These are phyloP conservation scores for Lyophyllum shimeji DNA, from an alignment of 768 basidiomycete genomes.

Conservation along the genomic window DNA sequence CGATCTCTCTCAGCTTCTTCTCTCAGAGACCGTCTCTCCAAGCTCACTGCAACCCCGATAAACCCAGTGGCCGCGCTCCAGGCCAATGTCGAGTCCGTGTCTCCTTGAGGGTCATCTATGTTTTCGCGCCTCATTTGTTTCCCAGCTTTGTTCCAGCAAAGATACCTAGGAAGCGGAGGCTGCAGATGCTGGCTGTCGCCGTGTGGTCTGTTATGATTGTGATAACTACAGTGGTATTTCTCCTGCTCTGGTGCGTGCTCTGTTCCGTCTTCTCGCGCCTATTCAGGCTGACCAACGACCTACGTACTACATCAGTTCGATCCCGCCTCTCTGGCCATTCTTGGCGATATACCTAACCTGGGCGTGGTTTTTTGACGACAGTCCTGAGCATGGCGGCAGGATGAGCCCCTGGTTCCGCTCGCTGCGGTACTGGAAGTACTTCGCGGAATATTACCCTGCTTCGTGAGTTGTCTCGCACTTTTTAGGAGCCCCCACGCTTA, in stretches of 20 bases:
- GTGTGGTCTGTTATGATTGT: slow-evolving; percentile 84
- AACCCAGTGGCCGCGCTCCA: slow-evolving; percentile 65
- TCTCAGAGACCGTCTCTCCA: slow-evolving; percentile 62
- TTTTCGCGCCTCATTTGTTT: not conserved
- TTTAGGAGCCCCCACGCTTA: slow-evolving; percentile 5
- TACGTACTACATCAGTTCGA: slow-evolving; percentile 53
- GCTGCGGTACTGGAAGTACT: slow-evolving; percentile 78
- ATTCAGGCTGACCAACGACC: not conserved
- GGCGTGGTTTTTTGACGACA: slow-evolving; percentile 72
- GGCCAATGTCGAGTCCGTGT: slow-evolving; percentile 71
- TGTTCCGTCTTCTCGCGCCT: not conserved
- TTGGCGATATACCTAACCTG: slow-evolving; percentile 77
- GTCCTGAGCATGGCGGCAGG: slow-evolving; percentile 72
- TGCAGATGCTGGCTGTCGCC: slow-evolving; percentile 90
- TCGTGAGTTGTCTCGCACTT: slow-evolving; percentile 61
- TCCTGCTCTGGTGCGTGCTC: slow-evolving; percentile 74
- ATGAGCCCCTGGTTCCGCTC: slow-evolving; percentile 75
- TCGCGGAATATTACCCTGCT: slow-evolving; percentile 89
- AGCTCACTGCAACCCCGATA: slow-evolving; percentile 56
- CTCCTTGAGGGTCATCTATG: not conserved
- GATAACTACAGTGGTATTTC: slow-evolving; percentile 62
- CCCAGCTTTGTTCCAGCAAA: slow-evolving; percentile 80
- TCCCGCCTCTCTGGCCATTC: slow-evolving; percentile 87
- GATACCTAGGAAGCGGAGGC: slow-evolving; percentile 80
- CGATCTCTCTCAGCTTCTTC: slow-evolving; percentile 61